Evolutionary conservation across 768 basidiomycete species (phyloP).

Genomic region (Mycena filopes): DNA sequence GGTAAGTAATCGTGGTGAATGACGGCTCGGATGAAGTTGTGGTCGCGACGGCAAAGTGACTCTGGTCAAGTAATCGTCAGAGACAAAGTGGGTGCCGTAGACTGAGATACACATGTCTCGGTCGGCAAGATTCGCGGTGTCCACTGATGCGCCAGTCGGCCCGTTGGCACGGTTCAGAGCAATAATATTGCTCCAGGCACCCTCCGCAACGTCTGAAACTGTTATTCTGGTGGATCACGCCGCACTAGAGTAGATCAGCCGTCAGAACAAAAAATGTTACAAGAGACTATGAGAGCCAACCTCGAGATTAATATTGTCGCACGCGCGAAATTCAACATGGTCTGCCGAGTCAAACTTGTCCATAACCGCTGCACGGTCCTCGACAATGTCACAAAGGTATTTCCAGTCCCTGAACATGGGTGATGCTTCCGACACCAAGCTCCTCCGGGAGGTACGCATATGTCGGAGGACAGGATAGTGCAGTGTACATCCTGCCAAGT

Average conservation of each 20-base stretch:
- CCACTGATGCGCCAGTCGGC: not conserved
- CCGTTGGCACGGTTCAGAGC: not conserved
- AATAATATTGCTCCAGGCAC: not conserved
- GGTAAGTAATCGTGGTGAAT: not conserved
- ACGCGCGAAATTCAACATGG: too few relatives aligned
- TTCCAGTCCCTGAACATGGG: not conserved
- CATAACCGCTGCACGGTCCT: too few relatives aligned
- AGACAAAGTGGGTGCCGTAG: too few relatives aligned
- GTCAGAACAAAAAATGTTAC: not conserved
- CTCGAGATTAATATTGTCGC: too few relatives aligned
- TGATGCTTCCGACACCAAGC: not conserved
- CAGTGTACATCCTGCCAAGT: not conserved
- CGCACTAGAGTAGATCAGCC: not conserved
- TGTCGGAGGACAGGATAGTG: not conserved
- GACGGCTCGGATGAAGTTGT: slow-evolving; percentile 1
- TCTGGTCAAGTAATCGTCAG: too few relatives aligned
- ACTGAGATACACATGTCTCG: not conserved
- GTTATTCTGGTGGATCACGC: not conserved
- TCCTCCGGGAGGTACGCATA: not conserved
- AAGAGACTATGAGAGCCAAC: too few relatives aligned
- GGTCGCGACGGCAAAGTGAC: not conserved
- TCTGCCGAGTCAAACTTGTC: too few relatives aligned
- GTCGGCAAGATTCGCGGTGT: not conserved
- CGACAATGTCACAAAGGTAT: not conserved
- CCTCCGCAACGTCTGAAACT: not conserved